Evolutionary conservation across 805 yeast genomes (phyloP).

Genomic region (Suhomyces pyralidae): DNA sequence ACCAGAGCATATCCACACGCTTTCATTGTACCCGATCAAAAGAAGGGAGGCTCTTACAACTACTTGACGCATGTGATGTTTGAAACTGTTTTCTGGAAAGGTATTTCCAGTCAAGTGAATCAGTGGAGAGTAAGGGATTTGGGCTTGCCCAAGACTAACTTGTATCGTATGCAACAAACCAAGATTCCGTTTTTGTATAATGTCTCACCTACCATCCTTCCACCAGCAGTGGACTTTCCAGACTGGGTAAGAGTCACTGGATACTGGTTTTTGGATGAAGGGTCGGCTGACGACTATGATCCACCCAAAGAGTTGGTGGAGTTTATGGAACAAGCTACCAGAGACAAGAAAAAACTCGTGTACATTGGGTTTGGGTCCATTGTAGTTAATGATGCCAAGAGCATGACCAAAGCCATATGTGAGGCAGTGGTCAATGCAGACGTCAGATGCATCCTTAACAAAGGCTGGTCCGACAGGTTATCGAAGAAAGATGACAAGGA

Average conservation of each 20-base stretch:
- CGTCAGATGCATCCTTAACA: constrained; percentile 82
- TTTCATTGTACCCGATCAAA: constrained; percentile 89
- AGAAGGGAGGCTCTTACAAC: constrained; percentile 89
- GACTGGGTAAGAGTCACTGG: constrained; percentile 97
- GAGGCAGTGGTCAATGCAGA: constrained; percentile 78
- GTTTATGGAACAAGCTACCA: constrained; percentile 62
- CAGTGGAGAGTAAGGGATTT: constrained; percentile 76
- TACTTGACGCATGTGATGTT: constrained; percentile 89
- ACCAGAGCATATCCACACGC: constrained; percentile 97
- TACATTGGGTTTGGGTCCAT: constrained; percentile 96
- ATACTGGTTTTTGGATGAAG: constrained; percentile 87
- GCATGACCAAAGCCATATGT: constrained; percentile 71
- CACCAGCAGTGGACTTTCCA: constrained; percentile 89
- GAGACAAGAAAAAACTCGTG: constrained; percentile 65
- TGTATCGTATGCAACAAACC: constrained; percentile 68
- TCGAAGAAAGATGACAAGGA: constrained; percentile 27
- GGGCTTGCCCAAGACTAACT: constrained; percentile 62
- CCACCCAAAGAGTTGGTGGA: constrained; percentile 59
- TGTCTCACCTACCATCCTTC: constrained; percentile 82
- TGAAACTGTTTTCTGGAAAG: constrained; percentile 92
- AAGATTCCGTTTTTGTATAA: constrained; percentile 87
- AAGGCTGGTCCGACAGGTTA: constrained; percentile 90
- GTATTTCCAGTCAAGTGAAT: constrained; percentile 82
- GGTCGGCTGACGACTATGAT: constrained; percentile 42
- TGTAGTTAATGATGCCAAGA: constrained; percentile 79